These are phyloP conservation scores for Hibiscus tridactylites DNA, from an alignment of 345 rosid species.

Conservation along the genomic window DNA sequence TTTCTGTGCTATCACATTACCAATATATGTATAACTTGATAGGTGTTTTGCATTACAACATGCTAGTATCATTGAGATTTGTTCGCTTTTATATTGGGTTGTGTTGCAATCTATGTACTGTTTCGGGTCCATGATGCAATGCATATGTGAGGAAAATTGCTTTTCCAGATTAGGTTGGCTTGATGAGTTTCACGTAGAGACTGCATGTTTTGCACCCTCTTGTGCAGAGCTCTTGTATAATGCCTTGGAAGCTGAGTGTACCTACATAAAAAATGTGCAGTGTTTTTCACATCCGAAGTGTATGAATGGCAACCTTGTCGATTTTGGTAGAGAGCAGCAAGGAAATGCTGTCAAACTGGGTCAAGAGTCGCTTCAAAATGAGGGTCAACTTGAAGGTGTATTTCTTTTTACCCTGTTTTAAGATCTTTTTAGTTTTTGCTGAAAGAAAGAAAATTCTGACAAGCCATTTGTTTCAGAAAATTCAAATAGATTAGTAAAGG, in stretches of 20 bases:
- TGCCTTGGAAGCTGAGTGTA: constrained; percentile 28
- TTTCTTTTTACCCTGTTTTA: not conserved
- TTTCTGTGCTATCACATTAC: not conserved
- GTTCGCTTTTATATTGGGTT: not conserved
- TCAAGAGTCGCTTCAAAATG: constrained; percentile 6
- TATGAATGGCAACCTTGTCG: constrained; percentile 11
- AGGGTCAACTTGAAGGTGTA: constrained; percentile 20
- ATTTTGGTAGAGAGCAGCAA: constrained; percentile 8
- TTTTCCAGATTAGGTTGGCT: constrained; percentile 20
- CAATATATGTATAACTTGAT: not conserved
- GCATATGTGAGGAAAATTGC: constrained; percentile 7
- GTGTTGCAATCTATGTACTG: not conserved
- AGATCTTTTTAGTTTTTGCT: not conserved
- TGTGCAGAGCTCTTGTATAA: constrained; percentile 26
- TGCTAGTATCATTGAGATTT: not conserved
- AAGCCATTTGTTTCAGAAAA: constrained; percentile 22
- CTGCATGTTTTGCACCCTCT: constrained; percentile 26
- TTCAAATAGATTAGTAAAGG: constrained; percentile 12
- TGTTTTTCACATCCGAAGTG: constrained; percentile 18
- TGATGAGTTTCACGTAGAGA: constrained; percentile 23
- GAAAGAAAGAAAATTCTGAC: constrained; percentile 9
- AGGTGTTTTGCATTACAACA: not conserved
- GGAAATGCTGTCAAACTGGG: constrained; percentile 11
- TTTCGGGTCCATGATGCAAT: not conserved
- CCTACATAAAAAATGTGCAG: constrained; percentile 29